Evolutionary conservation across 2,329 filamentous ascomycete species (phyloP), one percentile per base, ranked within the genome.

Genomic region (Cladophialophora carrionii): DNA sequence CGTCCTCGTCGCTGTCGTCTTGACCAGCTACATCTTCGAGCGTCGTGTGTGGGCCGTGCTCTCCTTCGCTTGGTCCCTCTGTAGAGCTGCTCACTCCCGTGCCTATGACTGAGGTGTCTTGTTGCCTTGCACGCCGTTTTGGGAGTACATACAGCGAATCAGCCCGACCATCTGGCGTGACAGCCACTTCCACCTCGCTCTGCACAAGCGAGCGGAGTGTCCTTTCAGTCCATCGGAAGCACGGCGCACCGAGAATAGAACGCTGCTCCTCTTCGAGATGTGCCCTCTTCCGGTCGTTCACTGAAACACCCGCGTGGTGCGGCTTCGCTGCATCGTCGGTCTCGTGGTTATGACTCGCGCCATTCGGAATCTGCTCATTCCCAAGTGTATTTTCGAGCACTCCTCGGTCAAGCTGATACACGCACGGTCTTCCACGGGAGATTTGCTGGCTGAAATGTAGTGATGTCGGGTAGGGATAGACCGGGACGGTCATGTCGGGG

Each of bases 401-500:
- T 0, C 6, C 53, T 41, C 34, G 53, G 43, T 64, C 53, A n/a
- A 66, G 65, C 43, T 59, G 58, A 26, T 69, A 69, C 7, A 71
- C 57, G 41, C 68, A 70, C 34, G 70, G 70, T 37, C 66, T 52
- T 1, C 68, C 70, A 31, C 64, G 64, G n/a, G 52, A 52, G 24
- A 72, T 66, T 63, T 71, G 69, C 57, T 70, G 68, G 53, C 63
- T 65, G 66, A 71, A 72, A 9, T 71, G 65, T 22, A 71, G 32
- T 6, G 62, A 17, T n/a, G 69, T 65, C 2, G 70, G 70, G 41
- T 65, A 66, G 3, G 68, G 58, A n/a, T 63, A 54, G 1, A 57
- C 48, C 4, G 58, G 41, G 34, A 71, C 65, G 3, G 54, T 55
- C 4, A 51, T 60, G 17, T 61, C 49, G 12, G 68, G 63, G 51